phyloP scores from a whole-genome alignment of 2,329 filamentous ascomycete genomes.

The Epichloe sylvatica region DNA sequence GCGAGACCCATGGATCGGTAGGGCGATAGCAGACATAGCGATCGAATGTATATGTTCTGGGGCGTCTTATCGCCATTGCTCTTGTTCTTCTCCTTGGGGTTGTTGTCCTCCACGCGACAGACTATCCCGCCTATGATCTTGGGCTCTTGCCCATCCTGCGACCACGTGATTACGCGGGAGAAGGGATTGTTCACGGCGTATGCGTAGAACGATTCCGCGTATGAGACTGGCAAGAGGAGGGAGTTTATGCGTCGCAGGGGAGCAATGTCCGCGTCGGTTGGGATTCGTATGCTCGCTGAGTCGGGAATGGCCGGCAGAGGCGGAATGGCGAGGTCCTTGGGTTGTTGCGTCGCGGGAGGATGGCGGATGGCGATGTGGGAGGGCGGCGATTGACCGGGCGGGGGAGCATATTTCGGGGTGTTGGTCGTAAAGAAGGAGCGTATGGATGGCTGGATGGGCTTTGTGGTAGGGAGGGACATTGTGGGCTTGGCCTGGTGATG shows the following conservation, averaged over 20 bases:
- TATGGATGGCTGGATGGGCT: slow-evolving; percentile 39
- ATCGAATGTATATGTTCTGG: slow-evolving; percentile 49
- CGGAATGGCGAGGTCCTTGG: slow-evolving; percentile 14
- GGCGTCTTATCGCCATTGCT: slow-evolving; percentile 5
- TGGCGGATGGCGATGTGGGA: slow-evolving; percentile 14
- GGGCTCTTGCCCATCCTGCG: slow-evolving; percentile 25
- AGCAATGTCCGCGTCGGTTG: slow-evolving; percentile 37
- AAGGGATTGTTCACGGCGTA: slow-evolving; percentile 37
- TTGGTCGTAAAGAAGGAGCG: slow-evolving; percentile 47
- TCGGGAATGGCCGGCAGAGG: slow-evolving; percentile 23
- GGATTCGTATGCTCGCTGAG: slow-evolving; percentile 38
- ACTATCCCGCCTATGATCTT: slow-evolving; percentile 49
- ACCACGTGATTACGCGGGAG: slow-evolving; percentile 47
- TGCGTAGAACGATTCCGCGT: slow-evolving; percentile 51
- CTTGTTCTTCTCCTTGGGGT: neutral
- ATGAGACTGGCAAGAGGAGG: slow-evolving; percentile 49
- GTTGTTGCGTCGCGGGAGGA: slow-evolving; percentile 11
- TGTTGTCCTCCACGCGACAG: slow-evolving; percentile 39
- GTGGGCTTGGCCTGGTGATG: slow-evolving; percentile 1
- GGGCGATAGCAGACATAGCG: slow-evolving; percentile 47
- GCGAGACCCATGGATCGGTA: slow-evolving; percentile 48
- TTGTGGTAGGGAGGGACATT: slow-evolving; percentile 27
- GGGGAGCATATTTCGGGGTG: slow-evolving; percentile 23
- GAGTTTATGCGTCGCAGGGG: slow-evolving; percentile 50
- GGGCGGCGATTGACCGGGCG: slow-evolving; percentile 15